Percentiles rank a stretch among this genome's conserved stretches.
These are phyloP conservation scores for Xylaria cubensis DNA, from an alignment of 495 filamentous ascomycete genomes.

Conservation along the genomic window DNA sequence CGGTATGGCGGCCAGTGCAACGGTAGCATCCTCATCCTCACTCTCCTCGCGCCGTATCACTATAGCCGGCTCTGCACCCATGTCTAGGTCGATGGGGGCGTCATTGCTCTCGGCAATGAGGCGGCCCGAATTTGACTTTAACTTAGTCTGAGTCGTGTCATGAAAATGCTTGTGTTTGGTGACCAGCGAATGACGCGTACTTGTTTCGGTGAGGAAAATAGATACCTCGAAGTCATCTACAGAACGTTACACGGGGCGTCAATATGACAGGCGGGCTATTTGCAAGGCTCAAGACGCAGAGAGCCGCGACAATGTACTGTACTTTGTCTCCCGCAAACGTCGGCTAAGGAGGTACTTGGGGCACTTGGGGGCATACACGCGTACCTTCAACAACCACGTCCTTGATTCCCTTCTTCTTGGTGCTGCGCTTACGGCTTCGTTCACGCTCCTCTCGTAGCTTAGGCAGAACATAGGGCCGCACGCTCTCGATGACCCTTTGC, in stretches of 20 bases:
- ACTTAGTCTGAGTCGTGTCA: slow-evolving; percentile 56
- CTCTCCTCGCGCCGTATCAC: slow-evolving; percentile 40
- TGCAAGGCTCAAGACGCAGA: slow-evolving; percentile 13
- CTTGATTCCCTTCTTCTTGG: slow-evolving; percentile 77
- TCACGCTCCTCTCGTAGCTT: slow-evolving; percentile 90
- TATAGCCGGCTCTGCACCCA: slow-evolving; percentile 32
- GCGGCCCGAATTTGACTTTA: slow-evolving; percentile 64
- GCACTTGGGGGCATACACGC: slow-evolving; percentile 28
- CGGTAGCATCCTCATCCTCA: slow-evolving; percentile 50
- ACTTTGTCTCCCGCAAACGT: slow-evolving; percentile 22
- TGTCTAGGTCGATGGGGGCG: slow-evolving; percentile 57
- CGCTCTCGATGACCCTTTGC: slow-evolving; percentile 78
- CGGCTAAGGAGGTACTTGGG: slow-evolving; percentile 4
- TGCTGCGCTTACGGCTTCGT: slow-evolving; percentile 63
- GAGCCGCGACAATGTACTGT: slow-evolving; percentile 27
- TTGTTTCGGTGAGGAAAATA: slow-evolving; percentile 88
- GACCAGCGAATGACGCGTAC: slow-evolving; percentile 86
- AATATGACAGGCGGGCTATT: slow-evolving; percentile 22
- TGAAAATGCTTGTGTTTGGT: slow-evolving; percentile 79
- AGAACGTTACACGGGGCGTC: slow-evolving; percentile 34
- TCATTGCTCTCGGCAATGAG: slow-evolving; percentile 63
- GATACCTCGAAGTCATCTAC: slow-evolving; percentile 94
- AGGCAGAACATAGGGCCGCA: slow-evolving; percentile 84
- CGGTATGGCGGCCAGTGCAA: slow-evolving; percentile 55
- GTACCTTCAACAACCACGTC: slow-evolving; percentile 85